These are phyloP conservation scores for Aspergillus cavernicola DNA, from an alignment of 495 filamentous ascomycete species.

Conservation along the genomic window DNA sequence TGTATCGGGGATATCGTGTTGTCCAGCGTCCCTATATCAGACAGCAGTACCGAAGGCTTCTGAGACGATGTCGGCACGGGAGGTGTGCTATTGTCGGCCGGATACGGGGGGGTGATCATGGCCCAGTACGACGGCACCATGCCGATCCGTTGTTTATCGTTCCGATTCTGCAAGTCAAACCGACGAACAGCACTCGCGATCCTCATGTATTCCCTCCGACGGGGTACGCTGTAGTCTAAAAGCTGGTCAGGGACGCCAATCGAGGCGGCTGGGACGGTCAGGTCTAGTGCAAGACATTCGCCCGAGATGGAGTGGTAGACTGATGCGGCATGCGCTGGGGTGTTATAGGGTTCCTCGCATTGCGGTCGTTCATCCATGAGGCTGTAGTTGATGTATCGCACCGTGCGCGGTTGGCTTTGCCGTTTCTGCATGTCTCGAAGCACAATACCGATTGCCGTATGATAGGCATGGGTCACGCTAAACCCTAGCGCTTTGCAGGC, in stretches of 20 bases:
- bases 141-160: constrained; percentile 21
- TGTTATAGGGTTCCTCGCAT: constrained; percentile 21
- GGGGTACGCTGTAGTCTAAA: not conserved
- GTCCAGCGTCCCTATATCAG: constrained; percentile 36
- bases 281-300: constrained; percentile 17
- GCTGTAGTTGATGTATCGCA: constrained; percentile 25
- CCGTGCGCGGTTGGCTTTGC: constrained; percentile 1
- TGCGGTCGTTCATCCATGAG: constrained; percentile 24
- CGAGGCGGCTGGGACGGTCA: constrained; percentile 15
- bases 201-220: constrained; percentile 10
- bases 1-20: constrained; percentile 19
- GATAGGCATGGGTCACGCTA: constrained; percentile 26
- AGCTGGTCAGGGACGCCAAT: not conserved
- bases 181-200: constrained; percentile 18
- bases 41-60: constrained; percentile 34
- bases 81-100: constrained; percentile 13
- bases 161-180: constrained; percentile 25
- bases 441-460: constrained; percentile 23
- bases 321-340: constrained; percentile 16
- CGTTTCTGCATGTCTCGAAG: constrained; percentile 20
- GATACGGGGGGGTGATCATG: constrained; percentile 20
- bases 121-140: constrained; percentile 28
- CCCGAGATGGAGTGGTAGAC: constrained; percentile 30
- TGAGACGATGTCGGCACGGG: constrained; percentile 26
- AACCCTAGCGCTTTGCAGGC: constrained; percentile 14